A percentile compares a stretch with the other conserved stretches of the same genome.
Conservation (phyloP, 2,329 filamentous ascomycete species). For the Whalleya microplaca region DNA sequence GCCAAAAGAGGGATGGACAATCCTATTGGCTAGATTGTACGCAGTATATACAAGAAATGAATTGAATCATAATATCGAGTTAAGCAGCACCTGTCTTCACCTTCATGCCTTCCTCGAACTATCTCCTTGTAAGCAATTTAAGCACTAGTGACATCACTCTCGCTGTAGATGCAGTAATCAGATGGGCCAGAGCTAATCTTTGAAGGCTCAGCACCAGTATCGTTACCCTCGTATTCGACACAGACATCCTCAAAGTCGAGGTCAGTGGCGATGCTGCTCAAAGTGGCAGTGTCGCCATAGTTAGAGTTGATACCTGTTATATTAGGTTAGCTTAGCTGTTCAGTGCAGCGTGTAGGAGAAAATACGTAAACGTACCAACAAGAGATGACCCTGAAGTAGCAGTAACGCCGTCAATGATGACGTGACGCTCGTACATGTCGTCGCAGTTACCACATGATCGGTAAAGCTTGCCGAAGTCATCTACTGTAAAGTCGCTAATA, state of each 20-base stretch:
- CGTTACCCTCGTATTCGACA: constrained; percentile 24
- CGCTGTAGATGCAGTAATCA: constrained; percentile 17
- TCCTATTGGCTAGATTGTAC: not conserved
- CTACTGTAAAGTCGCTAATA: constrained; percentile 38
- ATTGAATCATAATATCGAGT: not conserved
- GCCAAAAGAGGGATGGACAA: no score
- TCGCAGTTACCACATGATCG: constrained; percentile 51
- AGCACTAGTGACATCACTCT: constrained; percentile 1
- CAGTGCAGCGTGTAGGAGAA: not conserved
- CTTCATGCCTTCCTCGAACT: not conserved
- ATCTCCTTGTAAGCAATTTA: not conserved
- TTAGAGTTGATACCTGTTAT: constrained; percentile 42
- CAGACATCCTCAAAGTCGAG: constrained; percentile 22
- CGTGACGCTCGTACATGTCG: constrained; percentile 36
- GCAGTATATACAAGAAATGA: not conserved
- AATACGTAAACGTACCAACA: constrained; percentile 1
- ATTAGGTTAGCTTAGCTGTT: not conserved
- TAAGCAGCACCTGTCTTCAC: not conserved
- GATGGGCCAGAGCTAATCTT: constrained; percentile 20
- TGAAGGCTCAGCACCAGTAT: constrained; percentile 23
- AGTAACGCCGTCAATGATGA: constrained; percentile 37
- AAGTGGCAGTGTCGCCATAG: constrained; percentile 41
- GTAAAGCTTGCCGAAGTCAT: constrained; percentile 49
- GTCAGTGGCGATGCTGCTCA: constrained; percentile 14
- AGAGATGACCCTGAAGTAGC: constrained; percentile 35